Percentiles rank a stretch among this genome's conserved stretches.
Evolutionary conservation across 2,329 filamentous ascomycete species (phyloP).

Genomic region (Sclerotinia nivalis): DNA sequence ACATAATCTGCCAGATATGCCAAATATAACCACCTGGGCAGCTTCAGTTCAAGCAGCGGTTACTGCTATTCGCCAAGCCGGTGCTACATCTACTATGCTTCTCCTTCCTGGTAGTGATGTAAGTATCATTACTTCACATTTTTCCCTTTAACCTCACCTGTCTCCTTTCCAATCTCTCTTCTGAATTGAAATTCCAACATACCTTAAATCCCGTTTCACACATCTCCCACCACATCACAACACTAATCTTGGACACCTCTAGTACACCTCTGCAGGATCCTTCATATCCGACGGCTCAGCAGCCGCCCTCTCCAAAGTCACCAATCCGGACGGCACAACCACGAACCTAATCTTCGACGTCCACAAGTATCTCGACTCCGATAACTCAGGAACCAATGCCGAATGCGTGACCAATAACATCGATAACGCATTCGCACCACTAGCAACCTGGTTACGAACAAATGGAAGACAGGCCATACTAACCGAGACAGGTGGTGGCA

Average conservation of each 20-base stretch:
- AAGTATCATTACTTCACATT: neutral
- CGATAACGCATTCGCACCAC: constrained; percentile 47
- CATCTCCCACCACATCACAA: neutral
- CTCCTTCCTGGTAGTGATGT: constrained; percentile 61
- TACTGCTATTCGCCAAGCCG: constrained; percentile 63
- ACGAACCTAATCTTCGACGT: constrained; percentile 59
- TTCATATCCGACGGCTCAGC: constrained; percentile 53
- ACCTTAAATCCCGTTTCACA: neutral
- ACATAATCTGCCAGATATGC: constrained; percentile 46
- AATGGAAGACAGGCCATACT: constrained; percentile 53
- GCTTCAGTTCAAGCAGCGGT: constrained; percentile 62
- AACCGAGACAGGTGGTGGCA: constrained; percentile 52
- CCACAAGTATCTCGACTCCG: constrained; percentile 61
- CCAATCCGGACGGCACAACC: constrained; percentile 59
- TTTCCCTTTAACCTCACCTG: neutral
- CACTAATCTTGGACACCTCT: neutral
- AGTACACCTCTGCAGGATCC: constrained; percentile 52
- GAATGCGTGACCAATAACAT: constrained; percentile 57
- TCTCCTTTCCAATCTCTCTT: neutral
- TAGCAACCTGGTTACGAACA: constrained; percentile 50
- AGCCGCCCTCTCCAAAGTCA: constrained; percentile 53
- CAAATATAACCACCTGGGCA: constrained; percentile 51
- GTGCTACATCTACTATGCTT: constrained; percentile 64
- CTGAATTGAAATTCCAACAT: too few relatives aligned
- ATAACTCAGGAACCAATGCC: constrained; percentile 55